Evolutionary conservation across 345 rosid genomes (phyloP).

Genomic region (Eucalyptus curtisii): DNA sequence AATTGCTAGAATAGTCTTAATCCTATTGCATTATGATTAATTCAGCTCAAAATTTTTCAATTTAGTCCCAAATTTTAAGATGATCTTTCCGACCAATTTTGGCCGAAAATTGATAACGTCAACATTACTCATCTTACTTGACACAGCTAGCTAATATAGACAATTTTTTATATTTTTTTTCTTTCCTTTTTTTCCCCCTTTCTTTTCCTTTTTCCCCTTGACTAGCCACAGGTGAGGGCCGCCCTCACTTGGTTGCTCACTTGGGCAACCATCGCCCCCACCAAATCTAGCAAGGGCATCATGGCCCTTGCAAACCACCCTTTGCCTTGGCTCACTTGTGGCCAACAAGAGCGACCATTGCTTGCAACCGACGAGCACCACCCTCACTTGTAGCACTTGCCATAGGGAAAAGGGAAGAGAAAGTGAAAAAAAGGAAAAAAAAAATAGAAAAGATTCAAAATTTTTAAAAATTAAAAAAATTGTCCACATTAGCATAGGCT

Average conservation of each 20-base stretch:
- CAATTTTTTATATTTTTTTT: no score
- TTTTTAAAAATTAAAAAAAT: no score
- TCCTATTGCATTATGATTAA: background rate
- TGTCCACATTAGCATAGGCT: rapidly evolving
- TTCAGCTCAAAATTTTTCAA: no score
- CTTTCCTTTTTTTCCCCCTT: rapidly evolving
- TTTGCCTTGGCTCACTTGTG: background rate
- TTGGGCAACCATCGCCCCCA: no score
- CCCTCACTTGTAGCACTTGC: background rate
- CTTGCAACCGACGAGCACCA: rapidly evolving
- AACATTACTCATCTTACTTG: background rate
- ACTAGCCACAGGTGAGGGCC: background rate
- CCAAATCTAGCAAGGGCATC: no score
- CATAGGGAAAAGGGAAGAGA: background rate
- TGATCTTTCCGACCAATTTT: no score
- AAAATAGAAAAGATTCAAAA: no score
- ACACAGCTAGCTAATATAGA: no score
- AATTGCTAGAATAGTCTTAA: no score
- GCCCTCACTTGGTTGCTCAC: background rate
- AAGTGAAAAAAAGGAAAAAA: no score
- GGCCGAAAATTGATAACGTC: rapidly evolving
- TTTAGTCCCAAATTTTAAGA: no score
- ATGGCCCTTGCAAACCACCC: background rate
- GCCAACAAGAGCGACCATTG: background rate
- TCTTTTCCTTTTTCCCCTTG: no score